phyloP scores from a whole-genome alignment of 1,284 basidiomycete genomes.

The Sporisorium iseilematis-ciliati region DNA sequence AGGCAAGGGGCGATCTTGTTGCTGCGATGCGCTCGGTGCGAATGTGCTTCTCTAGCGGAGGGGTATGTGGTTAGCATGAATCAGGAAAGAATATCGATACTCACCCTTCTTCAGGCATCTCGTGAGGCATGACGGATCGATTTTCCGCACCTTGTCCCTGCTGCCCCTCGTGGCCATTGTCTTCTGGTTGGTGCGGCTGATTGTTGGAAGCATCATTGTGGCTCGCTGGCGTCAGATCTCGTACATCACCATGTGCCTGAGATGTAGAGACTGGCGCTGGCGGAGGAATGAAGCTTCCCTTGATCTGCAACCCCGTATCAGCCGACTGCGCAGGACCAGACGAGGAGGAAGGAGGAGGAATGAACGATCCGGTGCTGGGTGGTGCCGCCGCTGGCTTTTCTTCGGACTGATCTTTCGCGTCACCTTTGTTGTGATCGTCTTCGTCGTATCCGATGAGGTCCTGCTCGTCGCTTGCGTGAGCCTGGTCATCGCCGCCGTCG shows the following conservation, averaged over 20 bases:
- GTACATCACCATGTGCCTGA: constrained; percentile 34
- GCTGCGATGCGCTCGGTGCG: neutral
- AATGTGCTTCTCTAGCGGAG: neutral
- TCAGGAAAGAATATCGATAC: constrained; percentile 69
- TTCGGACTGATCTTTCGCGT: constrained; percentile 4
- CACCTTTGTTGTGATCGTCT: constrained; percentile 10
- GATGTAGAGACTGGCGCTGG: constrained; percentile 15
- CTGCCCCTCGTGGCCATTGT: neutral
- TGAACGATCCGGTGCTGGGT: constrained; percentile 33
- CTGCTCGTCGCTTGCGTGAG: constrained; percentile 30
- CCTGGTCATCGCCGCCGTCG: constrained; percentile 17
- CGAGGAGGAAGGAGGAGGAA: constrained; percentile 29
- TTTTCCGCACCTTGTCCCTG: constrained; percentile 10
- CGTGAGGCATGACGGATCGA: constrained; percentile 83
- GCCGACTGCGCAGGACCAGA: constrained; percentile 22
- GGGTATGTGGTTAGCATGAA: constrained; percentile 4
- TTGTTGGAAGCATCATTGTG: constrained; percentile 21
- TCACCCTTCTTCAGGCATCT: constrained; percentile 99
- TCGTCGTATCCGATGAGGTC: constrained; percentile 50
- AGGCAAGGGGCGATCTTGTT: constrained; percentile 29
- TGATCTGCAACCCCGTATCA: constrained; percentile 42
- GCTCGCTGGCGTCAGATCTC: constrained; percentile 32
- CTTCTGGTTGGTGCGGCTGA: constrained; percentile 4
- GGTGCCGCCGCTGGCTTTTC: constrained; percentile 15
- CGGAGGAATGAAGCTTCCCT: constrained; percentile 50